Conservation (phyloP, 441 rosid genomes). For the Eruca vesicaria region DNA sequence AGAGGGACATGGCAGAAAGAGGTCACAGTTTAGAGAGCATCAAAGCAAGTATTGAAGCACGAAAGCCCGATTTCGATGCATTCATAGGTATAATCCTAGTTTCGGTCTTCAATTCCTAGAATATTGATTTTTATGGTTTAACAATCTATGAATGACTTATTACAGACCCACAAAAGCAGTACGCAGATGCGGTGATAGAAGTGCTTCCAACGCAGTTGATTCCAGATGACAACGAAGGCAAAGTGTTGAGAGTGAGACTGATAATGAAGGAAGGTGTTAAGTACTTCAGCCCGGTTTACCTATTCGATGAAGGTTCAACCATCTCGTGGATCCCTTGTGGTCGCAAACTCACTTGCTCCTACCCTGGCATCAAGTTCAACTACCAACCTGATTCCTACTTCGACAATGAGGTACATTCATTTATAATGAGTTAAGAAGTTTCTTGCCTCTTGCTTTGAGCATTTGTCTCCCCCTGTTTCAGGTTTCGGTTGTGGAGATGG, state of each 20-base stretch:
- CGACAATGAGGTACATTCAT: conserved; percentile 32
- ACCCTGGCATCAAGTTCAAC: conserved; percentile 93
- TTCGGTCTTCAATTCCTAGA: not conserved
- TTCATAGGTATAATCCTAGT: conserved; percentile 59
- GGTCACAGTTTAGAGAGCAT: conserved; percentile 98
- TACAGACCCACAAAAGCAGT: conserved; percentile 93
- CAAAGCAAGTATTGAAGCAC: conserved; percentile 91
- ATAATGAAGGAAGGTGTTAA: conserved; percentile 95
- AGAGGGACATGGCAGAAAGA: conserved; percentile 98
- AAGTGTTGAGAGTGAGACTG: conserved; percentile 82
- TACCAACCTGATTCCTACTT: conserved; percentile 80
- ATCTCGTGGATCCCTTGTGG: conserved; percentile 97
- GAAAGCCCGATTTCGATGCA: conserved; percentile 96
- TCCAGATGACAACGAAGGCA: conserved; percentile 90
- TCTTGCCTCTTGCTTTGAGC: not conserved
- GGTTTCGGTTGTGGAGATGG: conserved; percentile 97
- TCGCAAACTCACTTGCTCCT: conserved; percentile 95
- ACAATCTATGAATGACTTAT: not conserved
- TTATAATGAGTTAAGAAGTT: not conserved
- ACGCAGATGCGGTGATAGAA: conserved; percentile 93
- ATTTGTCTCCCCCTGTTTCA: conserved; percentile 5
- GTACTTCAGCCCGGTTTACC: conserved; percentile 82
- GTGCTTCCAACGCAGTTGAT: conserved; percentile 88
- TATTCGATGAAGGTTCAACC: conserved; percentile 96
- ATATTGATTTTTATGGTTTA: not conserved